Base-by-base conservation (phyloP, 2,329 filamentous ascomycete genomes). In the Hypocrella siamensis region DNA sequence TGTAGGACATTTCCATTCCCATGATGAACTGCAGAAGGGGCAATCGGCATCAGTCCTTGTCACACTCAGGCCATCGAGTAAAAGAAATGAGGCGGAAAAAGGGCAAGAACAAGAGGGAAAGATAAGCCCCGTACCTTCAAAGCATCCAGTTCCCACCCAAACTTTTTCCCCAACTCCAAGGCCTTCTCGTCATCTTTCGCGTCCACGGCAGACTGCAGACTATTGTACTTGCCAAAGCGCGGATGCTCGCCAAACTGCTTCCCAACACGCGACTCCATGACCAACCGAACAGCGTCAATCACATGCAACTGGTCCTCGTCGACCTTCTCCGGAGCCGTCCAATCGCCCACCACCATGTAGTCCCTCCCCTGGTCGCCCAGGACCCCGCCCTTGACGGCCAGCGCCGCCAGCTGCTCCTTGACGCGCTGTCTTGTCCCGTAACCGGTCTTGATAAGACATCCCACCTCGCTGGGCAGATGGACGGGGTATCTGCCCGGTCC, bases 391-490 rank as follows among this genome's bases (percentile, higher is more conserved):
- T 43, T 43, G 9, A 38, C 37, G 14, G 38, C 34, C 27, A 67
- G 51, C 0, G 65, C 64, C 26, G 56, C 50, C 9, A 70, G 46
- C 45, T 65, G 59, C 9, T 58, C 54, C 4, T 55, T 48, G 18
- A 70, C 51, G 11, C 67, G 58, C 31, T 59, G 48, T 29, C 58
- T 57, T 14, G 67, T 70, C 33, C 66, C 67, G 43, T 66, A 70
- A 19, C 67, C 67, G 4, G 66, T 70, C 49, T 71, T 71, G 40
- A 71, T 48, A 31, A 71, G 56, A 38, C 65, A 54, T 19, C 58
- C 63, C 6, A 69, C 56, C 33, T 70, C 65, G 24, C 50, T 49
- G 31, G 49, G 47, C 22, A 62, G 46, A 34, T 66, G 54, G 34
- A 69, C 47, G 4, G 59, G 54, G 33, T 58, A 57, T n/a, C 38